Base-by-base conservation (phyloP, 495 filamentous ascomycete species). In the Filosporella fistucella region DNA sequence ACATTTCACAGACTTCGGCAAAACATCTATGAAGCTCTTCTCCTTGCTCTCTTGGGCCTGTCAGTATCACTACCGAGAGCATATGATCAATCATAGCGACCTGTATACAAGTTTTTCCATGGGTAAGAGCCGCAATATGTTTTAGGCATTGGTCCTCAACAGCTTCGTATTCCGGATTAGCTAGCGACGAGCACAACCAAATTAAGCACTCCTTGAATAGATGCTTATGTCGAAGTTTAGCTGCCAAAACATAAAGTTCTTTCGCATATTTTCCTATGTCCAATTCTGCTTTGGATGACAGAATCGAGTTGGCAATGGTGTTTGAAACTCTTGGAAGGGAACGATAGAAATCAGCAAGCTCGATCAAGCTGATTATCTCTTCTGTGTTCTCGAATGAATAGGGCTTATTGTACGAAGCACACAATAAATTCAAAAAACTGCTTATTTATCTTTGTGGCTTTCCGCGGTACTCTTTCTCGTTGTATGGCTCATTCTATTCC, bases 161-260 rank as follows among this genome's bases (percentile, higher is more conserved):
- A 12, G 13, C 3, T 12, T 41, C 9, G 13, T 6, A 25, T 10
- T 6, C 12, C 1, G 25, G 38, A 12, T 11, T 23, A 5, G 6
- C 38, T 23, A 11, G 38, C n/a, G 0, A 18, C 20, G 3, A 41
- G 18, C 6, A 45, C 17, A 33, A 33, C 5, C 13, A 18, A 18
- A 30, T 18, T 17, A 16, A 45, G 45, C n/a, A n/a, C n/a, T 38
- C 24, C 2, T 29, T 28, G 45, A 41, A 41, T 3, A 41, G 23
- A 9, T 25, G 8, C 7, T 18, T 7, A 7, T 41, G 38, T 26
- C 38, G 14, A 18, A 41, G 23, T 25, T 41, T 22, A 1, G 14
- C 25, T 0, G 38, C 38, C 12, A 23, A 7, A n/a, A 25, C 3
- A 3, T n/a, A n/a, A n/a, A n/a, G n/a, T n/a, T n/a, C n/a, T n/a